A percentile compares a stretch with the other conserved stretches of the same genome.
Evolutionary conservation across 257 asterid genomes (phyloP).

Genomic region (Solanum arcanum): DNA sequence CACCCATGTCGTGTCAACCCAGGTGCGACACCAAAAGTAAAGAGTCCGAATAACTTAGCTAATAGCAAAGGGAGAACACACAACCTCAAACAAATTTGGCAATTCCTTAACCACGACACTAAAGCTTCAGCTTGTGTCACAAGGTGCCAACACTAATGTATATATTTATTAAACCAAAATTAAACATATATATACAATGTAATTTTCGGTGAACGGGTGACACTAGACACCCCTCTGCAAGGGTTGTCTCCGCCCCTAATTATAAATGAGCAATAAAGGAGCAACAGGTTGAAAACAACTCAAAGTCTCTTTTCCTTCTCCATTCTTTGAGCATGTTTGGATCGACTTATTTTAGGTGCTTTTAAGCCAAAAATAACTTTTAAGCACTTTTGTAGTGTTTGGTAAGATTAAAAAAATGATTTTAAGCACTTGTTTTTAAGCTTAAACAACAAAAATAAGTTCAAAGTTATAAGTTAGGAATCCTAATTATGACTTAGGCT

Average conservation of each 20-base stretch:
- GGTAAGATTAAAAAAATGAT: not conserved
- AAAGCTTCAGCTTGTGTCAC: not conserved
- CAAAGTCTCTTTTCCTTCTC: not conserved
- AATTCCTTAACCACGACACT: not conserved
- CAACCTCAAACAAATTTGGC: not conserved
- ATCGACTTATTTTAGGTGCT: not conserved
- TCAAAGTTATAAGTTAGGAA: not conserved
- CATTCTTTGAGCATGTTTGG: not conserved
- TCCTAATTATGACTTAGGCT: not conserved
- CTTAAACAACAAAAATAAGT: not conserved
- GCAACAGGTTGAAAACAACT: not conserved
- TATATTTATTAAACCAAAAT: not conserved
- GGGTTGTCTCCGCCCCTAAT: not conserved
- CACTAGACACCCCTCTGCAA: not conserved
- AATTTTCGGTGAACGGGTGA: too few species aligned
- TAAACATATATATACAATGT: not conserved
- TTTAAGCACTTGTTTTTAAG: not conserved
- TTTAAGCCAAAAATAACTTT: not conserved
- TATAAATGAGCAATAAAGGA: not conserved
- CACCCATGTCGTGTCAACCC: not conserved
- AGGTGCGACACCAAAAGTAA: not conserved
- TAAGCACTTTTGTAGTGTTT: not conserved
- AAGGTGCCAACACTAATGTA: not conserved
- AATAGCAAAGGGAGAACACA: not conserved
- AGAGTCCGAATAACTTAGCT: not conserved